These are phyloP conservation scores for Beta vulgaris DNA, from an alignment of 148 eudicot genomes.

Conservation along the genomic window DNA sequence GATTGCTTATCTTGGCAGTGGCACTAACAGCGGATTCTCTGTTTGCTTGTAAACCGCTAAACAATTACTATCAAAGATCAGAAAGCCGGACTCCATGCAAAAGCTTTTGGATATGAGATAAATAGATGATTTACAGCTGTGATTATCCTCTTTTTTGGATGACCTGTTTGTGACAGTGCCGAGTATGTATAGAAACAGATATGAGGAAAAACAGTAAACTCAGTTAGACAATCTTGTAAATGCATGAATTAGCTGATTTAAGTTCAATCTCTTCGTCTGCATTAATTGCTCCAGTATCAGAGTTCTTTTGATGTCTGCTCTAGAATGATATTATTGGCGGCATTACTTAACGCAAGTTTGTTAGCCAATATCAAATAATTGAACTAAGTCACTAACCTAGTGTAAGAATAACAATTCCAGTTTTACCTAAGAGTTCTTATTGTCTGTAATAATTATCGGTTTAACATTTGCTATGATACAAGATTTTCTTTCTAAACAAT, in stretches of 20 bases:
- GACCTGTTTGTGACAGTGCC: not conserved
- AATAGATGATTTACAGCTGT: not conserved
- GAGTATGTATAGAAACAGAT: slow-evolving; percentile 4
- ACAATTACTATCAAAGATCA: not conserved
- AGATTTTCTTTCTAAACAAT: too few relatives aligned
- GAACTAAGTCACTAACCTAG: too few relatives aligned
- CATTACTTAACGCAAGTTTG: not conserved
- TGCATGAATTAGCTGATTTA: not conserved
- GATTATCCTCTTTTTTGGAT: slow-evolving; percentile 3
- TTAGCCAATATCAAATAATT: too few relatives aligned
- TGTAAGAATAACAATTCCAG: too few relatives aligned
- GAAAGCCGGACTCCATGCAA: not conserved
- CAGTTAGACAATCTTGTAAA: slow-evolving; percentile 8
- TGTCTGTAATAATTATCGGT: too few relatives aligned
- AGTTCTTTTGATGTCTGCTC: not conserved
- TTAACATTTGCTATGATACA: too few relatives aligned
- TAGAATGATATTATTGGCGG: not conserved
- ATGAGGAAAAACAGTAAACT: not conserved
- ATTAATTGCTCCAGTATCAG: not conserved
- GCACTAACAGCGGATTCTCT: not conserved
- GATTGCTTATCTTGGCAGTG: not conserved
- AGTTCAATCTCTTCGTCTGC: not conserved
- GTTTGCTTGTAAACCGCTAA: not conserved
- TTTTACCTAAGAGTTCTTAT: too few relatives aligned
- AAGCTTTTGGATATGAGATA: slow-evolving; percentile 10